phyloP scores from a whole-genome alignment of 2,329 filamentous ascomycete genomes.

The Talaromyces amestolkiae region DNA sequence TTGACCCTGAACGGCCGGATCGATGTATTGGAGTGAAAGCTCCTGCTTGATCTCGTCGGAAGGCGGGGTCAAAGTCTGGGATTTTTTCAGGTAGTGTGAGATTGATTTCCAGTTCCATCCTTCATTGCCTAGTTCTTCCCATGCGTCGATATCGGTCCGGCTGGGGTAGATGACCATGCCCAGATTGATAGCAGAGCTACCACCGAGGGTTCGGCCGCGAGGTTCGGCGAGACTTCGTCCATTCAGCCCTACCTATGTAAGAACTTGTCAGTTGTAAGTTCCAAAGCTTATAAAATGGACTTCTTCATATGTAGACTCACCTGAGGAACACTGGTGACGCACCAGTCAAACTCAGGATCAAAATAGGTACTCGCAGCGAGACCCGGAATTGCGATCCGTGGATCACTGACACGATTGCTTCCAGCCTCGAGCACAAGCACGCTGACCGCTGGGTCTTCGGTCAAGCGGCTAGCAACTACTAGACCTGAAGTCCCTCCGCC shows the following conservation, averaged over 20 bases:
- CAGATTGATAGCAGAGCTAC: slow-evolving; percentile 36
- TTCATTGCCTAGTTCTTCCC: slow-evolving; percentile 40
- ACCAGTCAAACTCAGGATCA: slow-evolving; percentile 12
- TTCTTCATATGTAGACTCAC: background rate
- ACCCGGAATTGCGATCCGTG: slow-evolving; percentile 18
- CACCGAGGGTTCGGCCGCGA: slow-evolving; percentile 21
- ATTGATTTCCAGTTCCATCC: slow-evolving; percentile 39
- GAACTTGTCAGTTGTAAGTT: background rate
- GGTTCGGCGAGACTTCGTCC: slow-evolving; percentile 14
- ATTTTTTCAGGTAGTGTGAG: slow-evolving; percentile 37
- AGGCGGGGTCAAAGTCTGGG: slow-evolving; percentile 32
- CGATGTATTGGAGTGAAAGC: background rate
- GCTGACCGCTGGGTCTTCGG: slow-evolving; percentile 13
- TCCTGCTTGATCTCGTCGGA: slow-evolving; percentile 8
- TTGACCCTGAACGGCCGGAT: background rate
- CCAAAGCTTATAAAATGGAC: background rate
- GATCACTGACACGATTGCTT: slow-evolving; percentile 18
- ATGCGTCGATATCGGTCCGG: slow-evolving; percentile 34
- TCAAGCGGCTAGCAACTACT: slow-evolving; percentile 17
- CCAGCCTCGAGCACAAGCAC: slow-evolving; percentile 23
- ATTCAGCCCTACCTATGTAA: slow-evolving; percentile 7
- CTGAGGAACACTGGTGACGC: slow-evolving; percentile 11
- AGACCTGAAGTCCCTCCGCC: slow-evolving; percentile 20
- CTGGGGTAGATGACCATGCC: slow-evolving; percentile 26
- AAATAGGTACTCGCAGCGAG: background rate